These are phyloP conservation scores for Mycena filopes DNA, from an alignment of 768 basidiomycete genomes.

Conservation along the genomic window DNA sequence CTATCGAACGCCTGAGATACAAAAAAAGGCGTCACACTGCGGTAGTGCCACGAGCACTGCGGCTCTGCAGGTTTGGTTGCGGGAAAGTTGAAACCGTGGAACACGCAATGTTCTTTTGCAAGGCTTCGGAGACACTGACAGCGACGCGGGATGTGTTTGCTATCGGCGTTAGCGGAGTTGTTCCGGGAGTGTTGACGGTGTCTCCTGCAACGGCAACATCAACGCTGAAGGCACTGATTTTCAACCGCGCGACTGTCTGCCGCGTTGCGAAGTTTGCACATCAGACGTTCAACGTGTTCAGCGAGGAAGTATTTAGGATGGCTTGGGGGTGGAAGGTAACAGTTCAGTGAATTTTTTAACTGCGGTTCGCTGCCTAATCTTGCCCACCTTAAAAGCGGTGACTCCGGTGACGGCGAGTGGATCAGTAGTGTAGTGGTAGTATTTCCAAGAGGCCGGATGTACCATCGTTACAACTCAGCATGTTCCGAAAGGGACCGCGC, in stretches of 20 bases:
- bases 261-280: background rate
- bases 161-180: too few species aligned
- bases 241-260: background rate
- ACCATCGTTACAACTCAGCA: too few species aligned
- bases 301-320: background rate
- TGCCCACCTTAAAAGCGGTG: too few species aligned
- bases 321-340: too few species aligned
- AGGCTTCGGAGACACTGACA: background rate
- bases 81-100: background rate
- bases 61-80: conserved; percentile 8
- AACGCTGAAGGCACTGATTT: background rate
- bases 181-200: background rate
- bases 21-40: background rate
- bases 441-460: too few species aligned
- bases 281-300: background rate
- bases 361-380: too few species aligned
- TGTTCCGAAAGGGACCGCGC: too few species aligned
- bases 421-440: too few species aligned
- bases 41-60: background rate
- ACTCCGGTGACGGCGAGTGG: too few species aligned
- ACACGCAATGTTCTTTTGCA: conserved; percentile 5
- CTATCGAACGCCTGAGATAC: background rate
- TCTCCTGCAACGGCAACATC: background rate
- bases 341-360: too few species aligned
- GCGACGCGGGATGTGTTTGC: background rate